A percentile compares a stretch with the other conserved stretches of the same genome.
Evolutionary conservation across 2,329 filamentous ascomycete genomes (phyloP).

Genomic region (Colletotrichum spinosum): DNA sequence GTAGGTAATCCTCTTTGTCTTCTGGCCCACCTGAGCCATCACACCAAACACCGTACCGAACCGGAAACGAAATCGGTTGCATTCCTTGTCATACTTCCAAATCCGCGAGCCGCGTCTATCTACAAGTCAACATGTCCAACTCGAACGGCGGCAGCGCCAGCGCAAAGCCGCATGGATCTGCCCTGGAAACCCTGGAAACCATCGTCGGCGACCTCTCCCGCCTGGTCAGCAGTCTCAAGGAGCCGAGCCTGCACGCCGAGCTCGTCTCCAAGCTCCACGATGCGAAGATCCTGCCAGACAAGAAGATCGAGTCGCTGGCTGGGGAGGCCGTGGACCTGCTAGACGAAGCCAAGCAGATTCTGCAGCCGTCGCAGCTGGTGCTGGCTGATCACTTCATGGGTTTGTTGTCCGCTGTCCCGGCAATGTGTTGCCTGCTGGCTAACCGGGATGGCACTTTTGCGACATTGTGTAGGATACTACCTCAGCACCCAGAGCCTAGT

Average conservation of each 20-base stretch:
- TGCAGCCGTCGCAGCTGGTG: conserved; percentile 36
- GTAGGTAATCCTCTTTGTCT: too few species aligned
- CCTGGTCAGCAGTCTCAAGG: not conserved
- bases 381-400: conserved; percentile 41
- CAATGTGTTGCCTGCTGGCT: too few species aligned
- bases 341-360: conserved; percentile 22
- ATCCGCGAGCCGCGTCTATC: not conserved
- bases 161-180: not conserved
- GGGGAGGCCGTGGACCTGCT: conserved; percentile 12
- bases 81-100: not conserved
- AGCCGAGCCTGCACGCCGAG: not conserved
- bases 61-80: too few species aligned
- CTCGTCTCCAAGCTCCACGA: conserved; percentile 8
- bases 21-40: too few species aligned
- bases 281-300: not conserved
- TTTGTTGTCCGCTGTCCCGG: conserved; percentile 1
- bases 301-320: not conserved
- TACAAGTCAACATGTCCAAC: not conserved
- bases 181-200: not conserved
- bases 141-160: not conserved
- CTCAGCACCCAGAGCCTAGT: conserved; percentile 44
- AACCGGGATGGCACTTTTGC: too few species aligned
- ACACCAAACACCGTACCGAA: too few species aligned
- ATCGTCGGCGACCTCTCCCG: not conserved
- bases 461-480: conserved; percentile 37